phyloP scores from a whole-genome alignment of 345 rosid genomes.

The Arabidopsis arenosa region DNA sequence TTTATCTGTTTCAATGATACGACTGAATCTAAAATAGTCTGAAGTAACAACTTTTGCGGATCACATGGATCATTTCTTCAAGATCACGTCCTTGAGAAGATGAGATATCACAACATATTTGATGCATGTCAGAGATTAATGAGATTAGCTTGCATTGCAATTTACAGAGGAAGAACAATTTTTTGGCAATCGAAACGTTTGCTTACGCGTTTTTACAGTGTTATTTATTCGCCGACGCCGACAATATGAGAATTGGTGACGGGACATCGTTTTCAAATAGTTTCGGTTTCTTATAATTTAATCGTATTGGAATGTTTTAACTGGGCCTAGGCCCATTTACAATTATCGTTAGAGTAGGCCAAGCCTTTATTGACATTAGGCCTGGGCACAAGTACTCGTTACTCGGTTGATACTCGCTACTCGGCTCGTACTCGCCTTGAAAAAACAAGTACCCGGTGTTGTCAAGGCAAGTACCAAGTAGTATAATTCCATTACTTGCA shows the following conservation, averaged over 20 bases:
- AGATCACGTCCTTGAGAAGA: not conserved
- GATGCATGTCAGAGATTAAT: slow-evolving; percentile 1
- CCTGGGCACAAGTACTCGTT: too few relatives aligned
- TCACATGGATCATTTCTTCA: slow-evolving; percentile 15
- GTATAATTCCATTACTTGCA: too few relatives aligned
- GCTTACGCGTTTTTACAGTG: not conserved
- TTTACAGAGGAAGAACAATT: not conserved
- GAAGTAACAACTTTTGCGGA: not conserved
- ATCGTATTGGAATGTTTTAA: not conserved
- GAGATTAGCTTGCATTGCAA: not conserved
- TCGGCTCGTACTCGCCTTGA: too few relatives aligned
- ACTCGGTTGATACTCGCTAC: too few relatives aligned
- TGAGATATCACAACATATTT: not conserved
- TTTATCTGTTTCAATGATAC: not conserved
- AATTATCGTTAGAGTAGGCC: too few relatives aligned
- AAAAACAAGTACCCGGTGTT: too few relatives aligned
- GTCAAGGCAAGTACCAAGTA: too few relatives aligned
- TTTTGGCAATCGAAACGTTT: not conserved
- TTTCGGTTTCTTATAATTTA: not conserved
- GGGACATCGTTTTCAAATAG: not conserved
- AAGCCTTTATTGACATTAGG: too few relatives aligned
- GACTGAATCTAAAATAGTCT: not conserved
- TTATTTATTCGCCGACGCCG: not conserved
- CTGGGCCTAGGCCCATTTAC: not conserved
- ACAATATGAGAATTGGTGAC: not conserved